Conservation (phyloP, 108 stramenopile genomes). For the Nitzschia palea region DNA sequence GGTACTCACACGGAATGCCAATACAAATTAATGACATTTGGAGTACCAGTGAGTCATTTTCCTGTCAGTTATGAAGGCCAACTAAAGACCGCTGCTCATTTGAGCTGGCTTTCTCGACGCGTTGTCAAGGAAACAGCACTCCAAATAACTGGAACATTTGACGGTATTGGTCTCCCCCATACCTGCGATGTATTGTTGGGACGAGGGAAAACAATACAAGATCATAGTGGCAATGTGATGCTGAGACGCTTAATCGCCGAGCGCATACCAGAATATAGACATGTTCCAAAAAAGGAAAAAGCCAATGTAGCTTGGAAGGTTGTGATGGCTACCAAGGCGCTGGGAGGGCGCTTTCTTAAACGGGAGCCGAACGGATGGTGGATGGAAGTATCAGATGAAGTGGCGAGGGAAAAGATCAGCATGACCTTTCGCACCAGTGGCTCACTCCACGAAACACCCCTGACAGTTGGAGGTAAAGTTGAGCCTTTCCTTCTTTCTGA, state of each 20-base stretch:
- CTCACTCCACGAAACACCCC: too few species aligned
- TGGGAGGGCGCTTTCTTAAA: constrained; percentile 9
- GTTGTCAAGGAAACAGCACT: neutral
- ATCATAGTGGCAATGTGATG: constrained; percentile 4
- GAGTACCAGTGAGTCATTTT: neutral
- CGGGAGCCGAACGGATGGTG: constrained; percentile 19
- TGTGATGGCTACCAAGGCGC: neutral
- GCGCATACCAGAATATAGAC: neutral
- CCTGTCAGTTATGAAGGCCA: constrained; percentile 13
- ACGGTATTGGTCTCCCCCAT: constrained; percentile 3
- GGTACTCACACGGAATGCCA: constrained; percentile 12
- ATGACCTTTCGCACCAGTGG: constrained; percentile 6
- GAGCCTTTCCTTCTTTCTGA: too few species aligned
- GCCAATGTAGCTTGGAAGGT: neutral
- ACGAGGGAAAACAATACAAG: constrained; percentile 28
- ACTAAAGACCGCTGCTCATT: neutral
- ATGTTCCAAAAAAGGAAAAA: neutral
- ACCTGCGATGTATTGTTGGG: constrained; percentile 29
- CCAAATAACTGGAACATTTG: neutral
- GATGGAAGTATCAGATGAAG: constrained; percentile 12
- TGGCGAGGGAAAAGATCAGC: constrained; percentile 15
- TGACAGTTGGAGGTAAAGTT: too few species aligned
- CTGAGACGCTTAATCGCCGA: neutral
- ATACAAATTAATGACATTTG: constrained; percentile 14
- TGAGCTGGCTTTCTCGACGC: constrained; percentile 2